Evolutionary conservation across 192 early-diverging fungal species (phyloP).

Genomic region (Coemansia sp.): DNA sequence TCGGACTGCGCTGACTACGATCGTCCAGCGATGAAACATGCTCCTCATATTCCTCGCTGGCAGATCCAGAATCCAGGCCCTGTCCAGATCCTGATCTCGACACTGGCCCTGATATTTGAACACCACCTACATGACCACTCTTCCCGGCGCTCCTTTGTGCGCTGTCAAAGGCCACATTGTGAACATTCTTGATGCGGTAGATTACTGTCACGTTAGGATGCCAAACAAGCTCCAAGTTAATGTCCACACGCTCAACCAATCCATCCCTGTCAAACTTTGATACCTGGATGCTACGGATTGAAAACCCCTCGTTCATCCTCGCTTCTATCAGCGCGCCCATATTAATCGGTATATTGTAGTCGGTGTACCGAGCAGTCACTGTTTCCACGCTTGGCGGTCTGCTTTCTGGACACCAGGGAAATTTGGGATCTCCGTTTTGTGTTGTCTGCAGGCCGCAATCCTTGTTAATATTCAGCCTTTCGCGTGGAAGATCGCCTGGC

Average conservation of each 20-base stretch:
- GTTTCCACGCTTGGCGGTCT: conserved; percentile 63
- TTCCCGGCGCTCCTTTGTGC: neutral
- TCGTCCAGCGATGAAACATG: conserved; percentile 11
- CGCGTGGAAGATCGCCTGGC: conserved; percentile 55
- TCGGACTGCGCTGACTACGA: conserved; percentile 46
- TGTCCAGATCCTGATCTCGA: neutral
- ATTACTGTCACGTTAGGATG: conserved; percentile 75
- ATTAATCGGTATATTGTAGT: conserved; percentile 64
- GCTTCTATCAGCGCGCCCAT: conserved; percentile 63
- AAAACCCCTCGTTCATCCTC: conserved; percentile 72
- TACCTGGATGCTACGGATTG: conserved; percentile 58
- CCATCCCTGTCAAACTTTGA: conserved; percentile 46
- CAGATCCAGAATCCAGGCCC: neutral
- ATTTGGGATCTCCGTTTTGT: conserved; percentile 47
- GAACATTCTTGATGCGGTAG: conserved; percentile 64
- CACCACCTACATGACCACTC: neutral
- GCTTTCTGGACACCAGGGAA: conserved; percentile 70
- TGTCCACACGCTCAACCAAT: conserved; percentile 55
- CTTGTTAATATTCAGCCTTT: conserved; percentile 39
- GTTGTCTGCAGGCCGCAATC: conserved; percentile 18
- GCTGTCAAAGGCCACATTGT: conserved; percentile 18
- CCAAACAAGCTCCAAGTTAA: conserved; percentile 71
- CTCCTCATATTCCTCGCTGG: neutral
- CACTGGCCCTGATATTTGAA: neutral
- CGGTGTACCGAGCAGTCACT: conserved; percentile 61